These are phyloP conservation scores for Neohortaea acidophila DNA, from an alignment of 495 filamentous ascomycete genomes.

Conservation along the genomic window DNA sequence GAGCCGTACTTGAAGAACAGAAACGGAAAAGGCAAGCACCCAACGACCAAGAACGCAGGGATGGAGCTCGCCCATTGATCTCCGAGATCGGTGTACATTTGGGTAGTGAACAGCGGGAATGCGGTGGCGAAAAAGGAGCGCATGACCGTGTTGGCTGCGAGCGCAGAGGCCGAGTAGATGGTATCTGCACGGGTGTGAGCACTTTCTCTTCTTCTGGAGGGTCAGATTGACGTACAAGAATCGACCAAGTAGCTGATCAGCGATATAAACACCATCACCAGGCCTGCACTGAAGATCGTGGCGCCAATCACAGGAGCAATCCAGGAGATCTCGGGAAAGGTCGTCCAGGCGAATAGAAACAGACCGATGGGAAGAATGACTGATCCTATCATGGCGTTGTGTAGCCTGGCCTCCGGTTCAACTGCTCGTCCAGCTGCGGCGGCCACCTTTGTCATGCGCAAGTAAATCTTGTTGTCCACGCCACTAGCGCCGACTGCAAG, in stretches of 20 bases:
- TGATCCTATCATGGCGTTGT: too few species aligned
- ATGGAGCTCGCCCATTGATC: constrained; percentile 13
- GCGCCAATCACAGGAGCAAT: too few species aligned
- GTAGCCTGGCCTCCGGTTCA: constrained; percentile 22
- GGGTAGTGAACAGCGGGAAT: constrained; percentile 17
- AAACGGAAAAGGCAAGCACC: constrained; percentile 12
- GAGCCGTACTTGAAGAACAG: constrained; percentile 13
- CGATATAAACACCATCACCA: constrained; percentile 20
- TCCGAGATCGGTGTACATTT: constrained; percentile 15
- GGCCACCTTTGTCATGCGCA: constrained; percentile 7
- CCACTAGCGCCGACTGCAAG: constrained; percentile 19
- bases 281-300: constrained; percentile 20
- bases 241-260: constrained; percentile 4
- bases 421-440: constrained; percentile 12
- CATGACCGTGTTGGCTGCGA: constrained; percentile 22
- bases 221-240: constrained; percentile 8
- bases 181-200: constrained; percentile 15
- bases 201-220: constrained; percentile 3
- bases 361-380: too few species aligned
- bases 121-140: constrained; percentile 20
- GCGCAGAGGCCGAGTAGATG: constrained; percentile 21
- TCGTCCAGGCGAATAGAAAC: too few species aligned
- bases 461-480: constrained; percentile 16
- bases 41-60: constrained; percentile 13
- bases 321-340: too few species aligned